These are phyloP conservation scores for Paxillus ammoniavirescens DNA, from an alignment of 768 basidiomycete genomes.

Conservation along the genomic window DNA sequence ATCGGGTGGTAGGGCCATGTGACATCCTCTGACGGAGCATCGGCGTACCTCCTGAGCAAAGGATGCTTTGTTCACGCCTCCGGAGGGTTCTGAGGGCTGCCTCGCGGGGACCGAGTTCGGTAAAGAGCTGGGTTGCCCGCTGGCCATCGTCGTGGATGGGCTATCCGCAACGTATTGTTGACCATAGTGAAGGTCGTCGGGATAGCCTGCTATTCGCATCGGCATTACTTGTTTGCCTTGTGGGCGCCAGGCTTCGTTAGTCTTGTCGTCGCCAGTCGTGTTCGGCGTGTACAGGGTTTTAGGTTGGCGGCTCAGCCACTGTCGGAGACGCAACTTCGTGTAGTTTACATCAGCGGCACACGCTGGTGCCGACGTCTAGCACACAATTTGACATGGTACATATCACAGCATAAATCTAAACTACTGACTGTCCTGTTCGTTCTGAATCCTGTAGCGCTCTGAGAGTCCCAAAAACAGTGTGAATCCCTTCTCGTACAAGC, in stretches of 20 bases:
- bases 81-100: background rate
- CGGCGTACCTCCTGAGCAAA: background rate
- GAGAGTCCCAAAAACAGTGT: conserved; percentile 38
- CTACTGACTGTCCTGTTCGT: conserved; percentile 12
- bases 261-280: background rate
- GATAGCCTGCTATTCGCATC: background rate
- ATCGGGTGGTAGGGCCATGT: conserved; percentile 26
- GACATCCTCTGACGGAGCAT: conserved; percentile 49
- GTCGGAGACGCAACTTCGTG: background rate
- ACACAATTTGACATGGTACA: background rate
- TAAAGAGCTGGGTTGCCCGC: background rate
- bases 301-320: background rate
- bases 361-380: conserved; percentile 6
- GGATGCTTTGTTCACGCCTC: background rate
- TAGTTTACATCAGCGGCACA: background rate
- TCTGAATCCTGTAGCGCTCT: conserved; percentile 34
- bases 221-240: background rate
- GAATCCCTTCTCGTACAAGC: conserved; percentile 45
- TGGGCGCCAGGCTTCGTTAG: background rate
- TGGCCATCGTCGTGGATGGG: background rate
- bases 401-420: background rate
- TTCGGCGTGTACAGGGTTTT: background rate
- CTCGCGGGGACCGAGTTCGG: background rate
- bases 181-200: background rate
- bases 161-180: background rate